phyloP scores from a whole-genome alignment of 2,329 filamentous ascomycete species.

The Paraphaeosphaeria minitans region DNA sequence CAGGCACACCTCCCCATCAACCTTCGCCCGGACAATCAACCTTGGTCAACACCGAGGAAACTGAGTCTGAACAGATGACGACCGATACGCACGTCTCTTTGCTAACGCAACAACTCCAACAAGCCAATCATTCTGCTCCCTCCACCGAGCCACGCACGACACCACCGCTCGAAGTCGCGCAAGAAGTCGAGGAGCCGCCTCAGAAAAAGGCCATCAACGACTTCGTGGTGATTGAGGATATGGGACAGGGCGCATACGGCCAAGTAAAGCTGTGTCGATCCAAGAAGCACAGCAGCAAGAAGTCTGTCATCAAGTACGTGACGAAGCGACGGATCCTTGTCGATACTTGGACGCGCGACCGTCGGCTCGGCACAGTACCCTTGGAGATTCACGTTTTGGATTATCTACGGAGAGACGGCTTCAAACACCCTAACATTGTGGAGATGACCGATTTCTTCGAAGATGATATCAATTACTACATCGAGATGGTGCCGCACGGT shows the following conservation, averaged over 20 bases:
- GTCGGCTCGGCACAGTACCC: conserved; percentile 89
- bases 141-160: conserved; percentile 44
- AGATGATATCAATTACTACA: conserved; percentile 93
- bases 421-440: conserved; percentile 69
- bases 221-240: conserved; percentile 92
- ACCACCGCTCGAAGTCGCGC: conserved; percentile 14
- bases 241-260: conserved; percentile 97
- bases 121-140: conserved; percentile 54
- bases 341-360: conserved; percentile 96
- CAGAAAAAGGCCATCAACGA: conserved; percentile 85
- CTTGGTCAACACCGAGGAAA: conserved; percentile 44
- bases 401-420: conserved; percentile 77
- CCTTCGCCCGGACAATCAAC: conserved; percentile 75
- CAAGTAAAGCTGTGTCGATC: conserved; percentile 94
- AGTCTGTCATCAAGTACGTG: conserved; percentile 96
- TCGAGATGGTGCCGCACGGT: conserved; percentile 95
- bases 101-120: conserved; percentile 58
- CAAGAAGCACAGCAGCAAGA: conserved; percentile 74
- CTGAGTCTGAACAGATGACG: conserved; percentile 41
- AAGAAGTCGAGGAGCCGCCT: conserved; percentile 26
- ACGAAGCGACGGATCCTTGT: conserved; percentile 96
- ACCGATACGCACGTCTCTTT: conserved; percentile 50
- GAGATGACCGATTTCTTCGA: conserved; percentile 74
- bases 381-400: conserved; percentile 97
- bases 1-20: conserved; percentile 75